phyloP scores from a whole-genome alignment of 2,329 filamentous ascomycete genomes.

The Alternaria postmessia region DNA sequence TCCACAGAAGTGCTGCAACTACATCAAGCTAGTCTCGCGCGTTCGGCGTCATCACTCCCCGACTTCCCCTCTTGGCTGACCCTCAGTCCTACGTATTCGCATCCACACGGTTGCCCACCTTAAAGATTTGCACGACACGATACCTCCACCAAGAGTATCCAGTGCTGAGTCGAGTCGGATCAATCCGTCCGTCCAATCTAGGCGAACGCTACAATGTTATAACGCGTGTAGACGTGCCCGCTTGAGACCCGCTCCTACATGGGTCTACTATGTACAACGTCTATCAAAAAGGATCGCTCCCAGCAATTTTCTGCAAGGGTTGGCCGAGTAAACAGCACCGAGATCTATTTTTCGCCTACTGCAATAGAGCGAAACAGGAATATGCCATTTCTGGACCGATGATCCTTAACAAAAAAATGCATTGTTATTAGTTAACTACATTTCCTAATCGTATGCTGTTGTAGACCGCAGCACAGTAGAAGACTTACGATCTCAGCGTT shows the following conservation, averaged over 20 bases:
- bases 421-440: background rate
- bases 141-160: background rate
- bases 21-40: background rate
- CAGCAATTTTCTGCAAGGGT: background rate
- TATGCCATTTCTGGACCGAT: background rate
- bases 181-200: background rate
- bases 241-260: background rate
- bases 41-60: background rate
- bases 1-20: background rate
- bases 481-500: too few relatives aligned
- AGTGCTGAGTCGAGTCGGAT: background rate
- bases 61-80: constrained; percentile 1
- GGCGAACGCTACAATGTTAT: background rate
- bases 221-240: background rate
- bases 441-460: too few relatives aligned
- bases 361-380: background rate
- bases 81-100: constrained; percentile 1
- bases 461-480: too few relatives aligned
- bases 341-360: background rate
- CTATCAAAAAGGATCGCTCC: background rate
- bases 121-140: background rate
- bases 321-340: background rate
- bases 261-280: background rate
- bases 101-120: background rate
- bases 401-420: background rate